Percentiles rank a stretch among this genome's conserved stretches.
These are phyloP conservation scores for Talaromyces sp. DNA, from an alignment of 2,329 filamentous ascomycete genomes.

Conservation along the genomic window DNA sequence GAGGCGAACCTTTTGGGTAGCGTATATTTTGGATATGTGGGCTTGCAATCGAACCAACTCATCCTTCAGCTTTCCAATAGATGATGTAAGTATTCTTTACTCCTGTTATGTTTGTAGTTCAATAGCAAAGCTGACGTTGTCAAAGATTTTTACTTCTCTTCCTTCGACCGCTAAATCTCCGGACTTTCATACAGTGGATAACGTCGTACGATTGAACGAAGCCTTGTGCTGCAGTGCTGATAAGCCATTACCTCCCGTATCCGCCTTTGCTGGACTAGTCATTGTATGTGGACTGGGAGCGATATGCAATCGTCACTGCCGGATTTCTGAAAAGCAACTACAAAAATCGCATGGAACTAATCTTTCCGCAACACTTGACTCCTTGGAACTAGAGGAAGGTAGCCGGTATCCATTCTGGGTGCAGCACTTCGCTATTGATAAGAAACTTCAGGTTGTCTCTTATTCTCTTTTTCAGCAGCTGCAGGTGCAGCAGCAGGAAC, in stretches of 20 bases:
- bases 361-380: neutral
- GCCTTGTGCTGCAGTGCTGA: neutral
- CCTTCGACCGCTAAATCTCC: neutral
- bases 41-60: neutral
- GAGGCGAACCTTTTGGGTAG: slow-evolving; percentile 7
- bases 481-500: neutral
- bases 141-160: neutral
- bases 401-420: neutral
- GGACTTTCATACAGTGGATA: neutral
- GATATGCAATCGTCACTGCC: neutral
- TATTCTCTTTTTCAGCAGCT: slow-evolving; percentile 1
- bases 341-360: neutral
- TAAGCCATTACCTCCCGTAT: neutral
- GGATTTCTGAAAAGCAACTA: neutral
- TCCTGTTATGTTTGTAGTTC: neutral
- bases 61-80: neutral
- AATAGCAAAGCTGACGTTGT: neutral
- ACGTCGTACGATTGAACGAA: neutral
- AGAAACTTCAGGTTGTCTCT: neutral
- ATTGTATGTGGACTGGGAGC: slow-evolving; percentile 2
- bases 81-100: neutral
- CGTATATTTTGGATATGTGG: neutral
- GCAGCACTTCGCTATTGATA: neutral
- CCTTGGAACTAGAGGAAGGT: neutral
- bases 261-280: neutral